These are phyloP conservation scores for Sphaerulina vaccinii DNA, from an alignment of 2,329 filamentous ascomycete species.

Conservation along the genomic window DNA sequence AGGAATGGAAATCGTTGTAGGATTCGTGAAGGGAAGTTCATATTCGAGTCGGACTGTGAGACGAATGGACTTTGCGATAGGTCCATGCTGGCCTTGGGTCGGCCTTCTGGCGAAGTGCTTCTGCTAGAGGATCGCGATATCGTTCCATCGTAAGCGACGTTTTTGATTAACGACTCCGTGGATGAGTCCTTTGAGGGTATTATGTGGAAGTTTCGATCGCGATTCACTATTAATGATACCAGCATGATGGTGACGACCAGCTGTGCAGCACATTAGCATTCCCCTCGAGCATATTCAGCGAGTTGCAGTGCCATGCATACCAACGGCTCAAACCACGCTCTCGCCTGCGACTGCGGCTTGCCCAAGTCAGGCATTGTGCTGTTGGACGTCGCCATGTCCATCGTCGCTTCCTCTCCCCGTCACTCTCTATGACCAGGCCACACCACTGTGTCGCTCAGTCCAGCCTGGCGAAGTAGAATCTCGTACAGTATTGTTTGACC, in stretches of 20 bases:
- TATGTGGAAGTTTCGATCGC: conserved; percentile 39
- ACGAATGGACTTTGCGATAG: conserved; percentile 51
- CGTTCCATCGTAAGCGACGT: conserved; percentile 20
- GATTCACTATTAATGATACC: conserved; percentile 43
- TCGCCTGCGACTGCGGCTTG: conserved; percentile 29
- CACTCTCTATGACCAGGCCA: not conserved
- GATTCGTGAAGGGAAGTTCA: conserved; percentile 59
- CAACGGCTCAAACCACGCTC: conserved; percentile 31
- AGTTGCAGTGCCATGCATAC: conserved; percentile 19
- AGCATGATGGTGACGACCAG: conserved; percentile 46
- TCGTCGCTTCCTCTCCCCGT: not conserved
- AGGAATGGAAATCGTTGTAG: conserved; percentile 68
- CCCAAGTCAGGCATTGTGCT: conserved; percentile 24
- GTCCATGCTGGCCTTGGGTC: conserved; percentile 51
- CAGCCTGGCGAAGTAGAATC: not conserved
- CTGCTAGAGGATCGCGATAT: conserved; percentile 21
- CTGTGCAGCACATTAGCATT: conserved; percentile 28
- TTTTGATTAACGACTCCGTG: conserved; percentile 25
- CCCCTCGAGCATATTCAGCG: not conserved
- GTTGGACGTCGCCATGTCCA: conserved; percentile 3
- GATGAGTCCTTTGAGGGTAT: conserved; percentile 21
- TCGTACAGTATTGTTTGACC: too few species aligned
- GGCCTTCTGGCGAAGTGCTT: conserved; percentile 34
- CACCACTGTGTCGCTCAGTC: too few species aligned
- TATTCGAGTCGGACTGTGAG: conserved; percentile 48